Conservation (phyloP, 176 grass and related monocot species). For the Saccharum spontaneum region DNA sequence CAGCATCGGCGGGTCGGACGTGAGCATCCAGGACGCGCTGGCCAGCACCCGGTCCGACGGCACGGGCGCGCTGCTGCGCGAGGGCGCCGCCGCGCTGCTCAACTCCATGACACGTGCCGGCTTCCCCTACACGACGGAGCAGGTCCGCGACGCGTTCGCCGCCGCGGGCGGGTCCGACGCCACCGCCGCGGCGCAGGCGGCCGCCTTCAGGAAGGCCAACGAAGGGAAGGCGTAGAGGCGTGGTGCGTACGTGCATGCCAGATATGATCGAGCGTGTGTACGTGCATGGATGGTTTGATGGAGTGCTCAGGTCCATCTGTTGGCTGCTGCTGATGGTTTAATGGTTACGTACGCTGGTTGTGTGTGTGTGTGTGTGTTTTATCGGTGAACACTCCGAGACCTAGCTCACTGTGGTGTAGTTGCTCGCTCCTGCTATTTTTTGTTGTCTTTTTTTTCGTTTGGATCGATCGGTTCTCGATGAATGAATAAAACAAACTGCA, state of each 20-base stretch:
- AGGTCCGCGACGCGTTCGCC: constrained; percentile 62
- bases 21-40: constrained; percentile 68
- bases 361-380: no score
- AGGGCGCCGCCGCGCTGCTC: constrained; percentile 79
- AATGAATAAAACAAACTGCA: no score
- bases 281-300: background rate
- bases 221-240: constrained; percentile 44
- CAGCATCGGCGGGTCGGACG: background rate
- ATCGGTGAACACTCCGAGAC: no score
- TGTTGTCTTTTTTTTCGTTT: no score
- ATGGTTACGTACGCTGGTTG: no score
- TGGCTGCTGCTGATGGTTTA: no score
- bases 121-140: constrained; percentile 72
- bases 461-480: no score
- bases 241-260: no score
- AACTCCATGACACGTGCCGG: constrained; percentile 66
- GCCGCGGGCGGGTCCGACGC: constrained; percentile 28
- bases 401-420: no score
- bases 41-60: constrained; percentile 57
- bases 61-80: constrained; percentile 59
- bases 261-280: background rate
- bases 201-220: constrained; percentile 75
- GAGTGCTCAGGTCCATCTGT: no score
- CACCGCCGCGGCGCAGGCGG: constrained; percentile 56
- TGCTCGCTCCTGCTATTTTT: no score